Evolutionary conservation across 2,329 filamentous ascomycete genomes (phyloP).

Genomic region (Exophiala spinifera): DNA sequence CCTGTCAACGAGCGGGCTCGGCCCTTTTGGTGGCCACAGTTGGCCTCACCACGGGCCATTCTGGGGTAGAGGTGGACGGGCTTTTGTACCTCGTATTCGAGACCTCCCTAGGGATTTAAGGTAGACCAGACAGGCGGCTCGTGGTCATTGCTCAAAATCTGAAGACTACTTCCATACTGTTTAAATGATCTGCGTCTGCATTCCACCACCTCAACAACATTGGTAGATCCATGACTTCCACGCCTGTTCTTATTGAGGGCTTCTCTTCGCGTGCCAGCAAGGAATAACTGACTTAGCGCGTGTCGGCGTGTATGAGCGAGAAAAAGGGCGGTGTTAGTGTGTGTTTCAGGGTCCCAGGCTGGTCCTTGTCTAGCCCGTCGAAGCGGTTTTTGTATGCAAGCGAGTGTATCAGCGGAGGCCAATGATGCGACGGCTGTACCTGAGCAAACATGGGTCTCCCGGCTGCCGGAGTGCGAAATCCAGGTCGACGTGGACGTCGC

Average conservation of each 20-base stretch:
- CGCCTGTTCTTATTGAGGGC: too few relatives aligned
- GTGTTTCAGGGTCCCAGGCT: slow-evolving; percentile 19
- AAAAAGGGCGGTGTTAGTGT: background rate
- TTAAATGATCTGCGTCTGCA: too few relatives aligned
- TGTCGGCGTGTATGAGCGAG: background rate
- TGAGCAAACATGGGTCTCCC: slow-evolving; percentile 5
- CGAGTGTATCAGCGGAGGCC: slow-evolving; percentile 12
- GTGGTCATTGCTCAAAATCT: too few relatives aligned
- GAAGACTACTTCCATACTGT: too few relatives aligned
- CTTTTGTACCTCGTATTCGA: background rate
- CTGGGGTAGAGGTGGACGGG: background rate
- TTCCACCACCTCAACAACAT: too few relatives aligned
- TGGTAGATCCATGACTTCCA: too few relatives aligned
- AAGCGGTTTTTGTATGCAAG: slow-evolving; percentile 5
- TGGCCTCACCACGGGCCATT: background rate
- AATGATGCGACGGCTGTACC: slow-evolving; percentile 8
- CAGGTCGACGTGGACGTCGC: background rate
- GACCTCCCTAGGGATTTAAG: too few relatives aligned
- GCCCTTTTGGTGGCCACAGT: background rate
- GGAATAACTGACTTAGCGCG: too few relatives aligned
- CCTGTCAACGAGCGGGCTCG: background rate
- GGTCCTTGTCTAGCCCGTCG: slow-evolving; percentile 9
- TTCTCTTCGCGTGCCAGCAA: too few relatives aligned
- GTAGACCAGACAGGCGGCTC: background rate
- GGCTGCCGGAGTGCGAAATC: background rate